Evolutionary conservation across 768 basidiomycete genomes (phyloP).

Genomic region (Tephrocybe rancida): DNA sequence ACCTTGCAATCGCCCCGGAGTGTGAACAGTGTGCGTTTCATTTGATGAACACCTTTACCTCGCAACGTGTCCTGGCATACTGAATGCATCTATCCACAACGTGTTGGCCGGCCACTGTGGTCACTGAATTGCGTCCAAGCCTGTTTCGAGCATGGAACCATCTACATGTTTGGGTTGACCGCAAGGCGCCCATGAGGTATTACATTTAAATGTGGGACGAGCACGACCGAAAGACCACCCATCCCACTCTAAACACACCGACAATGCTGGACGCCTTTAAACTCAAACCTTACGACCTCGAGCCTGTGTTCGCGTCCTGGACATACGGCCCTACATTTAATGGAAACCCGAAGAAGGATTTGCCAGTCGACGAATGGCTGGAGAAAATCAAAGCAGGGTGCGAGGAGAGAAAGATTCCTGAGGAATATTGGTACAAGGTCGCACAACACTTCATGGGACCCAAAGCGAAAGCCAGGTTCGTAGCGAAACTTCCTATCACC

Average conservation of each 20-base stretch:
- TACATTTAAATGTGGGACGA: slow-evolving; percentile 11
- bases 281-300: slow-evolving; percentile 75
- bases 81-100: slow-evolving; percentile 11
- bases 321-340: slow-evolving; percentile 64
- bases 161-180: slow-evolving; percentile 2
- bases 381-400: slow-evolving; percentile 74
- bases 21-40: no score
- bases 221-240: not conserved
- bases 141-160: not conserved
- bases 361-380: slow-evolving; percentile 73
- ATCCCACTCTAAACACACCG: not conserved
- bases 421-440: slow-evolving; percentile 84
- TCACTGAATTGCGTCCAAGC: no score
- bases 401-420: slow-evolving; percentile 66
- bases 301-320: slow-evolving; percentile 69
- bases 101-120: slow-evolving; percentile 15
- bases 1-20: no score
- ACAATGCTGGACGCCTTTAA: slow-evolving; percentile 77
- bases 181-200: slow-evolving; percentile 22
- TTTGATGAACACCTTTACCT: no score
- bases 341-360: slow-evolving; percentile 71
- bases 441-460: slow-evolving; percentile 76
- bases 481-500: not conserved
- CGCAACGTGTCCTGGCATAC: not conserved
- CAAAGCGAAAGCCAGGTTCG: slow-evolving; percentile 61